Evolutionary conservation across 768 basidiomycete species (phyloP).

Genomic region (Termitomyces sp.): DNA sequence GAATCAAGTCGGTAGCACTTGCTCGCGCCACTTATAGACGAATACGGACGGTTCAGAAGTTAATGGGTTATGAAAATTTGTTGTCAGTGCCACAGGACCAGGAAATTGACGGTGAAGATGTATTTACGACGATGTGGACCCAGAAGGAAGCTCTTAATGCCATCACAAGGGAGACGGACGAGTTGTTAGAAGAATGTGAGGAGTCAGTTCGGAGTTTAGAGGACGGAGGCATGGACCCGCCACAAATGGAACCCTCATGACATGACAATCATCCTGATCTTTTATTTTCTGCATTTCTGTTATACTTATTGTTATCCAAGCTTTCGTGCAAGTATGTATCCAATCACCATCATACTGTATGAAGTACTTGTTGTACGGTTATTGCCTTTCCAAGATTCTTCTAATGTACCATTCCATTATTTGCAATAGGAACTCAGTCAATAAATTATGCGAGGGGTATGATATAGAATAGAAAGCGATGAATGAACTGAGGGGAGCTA

Average conservation of each 20-base stretch:
- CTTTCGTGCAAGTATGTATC: background rate
- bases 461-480: background rate
- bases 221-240: slow-evolving; percentile 23
- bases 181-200: slow-evolving; percentile 57
- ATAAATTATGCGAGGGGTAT: background rate
- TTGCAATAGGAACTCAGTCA: background rate
- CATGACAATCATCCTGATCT: background rate
- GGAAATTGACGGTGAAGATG: slow-evolving; percentile 25
- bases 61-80: slow-evolving; percentile 56
- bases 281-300: background rate
- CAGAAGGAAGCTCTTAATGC: slow-evolving; percentile 44
- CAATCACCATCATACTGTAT: slow-evolving; percentile 7
- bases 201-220: slow-evolving; percentile 22
- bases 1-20: slow-evolving; percentile 45
- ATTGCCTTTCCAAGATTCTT: slow-evolving; percentile 1
- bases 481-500: background rate
- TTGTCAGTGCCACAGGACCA: slow-evolving; percentile 38
- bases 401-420: background rate
- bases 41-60: slow-evolving; percentile 55
- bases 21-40: slow-evolving; percentile 54
- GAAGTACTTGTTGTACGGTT: slow-evolving; percentile 3
- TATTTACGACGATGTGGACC: slow-evolving; percentile 45
- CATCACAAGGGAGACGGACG: slow-evolving; percentile 48
- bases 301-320: background rate
- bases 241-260: slow-evolving; percentile 1